These are phyloP conservation scores for Pugionium dolabratum DNA, from an alignment of 345 rosid species.

Conservation along the genomic window DNA sequence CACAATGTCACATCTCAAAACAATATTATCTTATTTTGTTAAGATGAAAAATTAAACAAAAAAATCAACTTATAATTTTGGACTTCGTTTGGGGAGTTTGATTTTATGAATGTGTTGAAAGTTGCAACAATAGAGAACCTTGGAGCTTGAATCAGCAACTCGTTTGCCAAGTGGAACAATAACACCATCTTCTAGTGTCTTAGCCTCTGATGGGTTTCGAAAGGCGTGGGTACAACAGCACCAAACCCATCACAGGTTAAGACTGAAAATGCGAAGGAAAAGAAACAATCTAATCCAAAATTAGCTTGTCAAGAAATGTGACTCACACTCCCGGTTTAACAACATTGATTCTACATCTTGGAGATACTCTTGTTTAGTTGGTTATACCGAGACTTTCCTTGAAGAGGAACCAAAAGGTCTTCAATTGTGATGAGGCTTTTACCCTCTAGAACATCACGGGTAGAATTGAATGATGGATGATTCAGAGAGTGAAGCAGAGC, in stretches of 20 bases:
- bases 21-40: too few species aligned
- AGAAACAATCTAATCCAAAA: slow-evolving; percentile 35
- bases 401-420: slow-evolving; percentile 69
- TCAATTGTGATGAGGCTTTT: slow-evolving; percentile 54
- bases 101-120: slow-evolving; percentile 7
- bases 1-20: too few species aligned
- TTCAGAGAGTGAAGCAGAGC: slow-evolving; percentile 56
- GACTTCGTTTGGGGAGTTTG: not conserved
- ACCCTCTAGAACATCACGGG: slow-evolving; percentile 75
- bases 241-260: slow-evolving; percentile 63
- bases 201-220: slow-evolving; percentile 61
- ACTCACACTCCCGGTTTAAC: slow-evolving; percentile 25
- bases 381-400: slow-evolving; percentile 58
- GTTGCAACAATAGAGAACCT: slow-evolving; percentile 29
- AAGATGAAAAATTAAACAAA: slow-evolving; percentile 39
- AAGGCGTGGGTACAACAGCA: slow-evolving; percentile 76
- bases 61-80: not conserved
- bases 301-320: not conserved
- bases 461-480: slow-evolving; percentile 73
- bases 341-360: slow-evolving; percentile 45
- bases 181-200: slow-evolving; percentile 61
- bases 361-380: slow-evolving; percentile 55
- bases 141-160: slow-evolving; percentile 39
- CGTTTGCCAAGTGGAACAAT: slow-evolving; percentile 82
- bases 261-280: slow-evolving; percentile 23